These are phyloP conservation scores for California macrophylla DNA, from an alignment of 441 rosid genomes.

Conservation along the genomic window DNA sequence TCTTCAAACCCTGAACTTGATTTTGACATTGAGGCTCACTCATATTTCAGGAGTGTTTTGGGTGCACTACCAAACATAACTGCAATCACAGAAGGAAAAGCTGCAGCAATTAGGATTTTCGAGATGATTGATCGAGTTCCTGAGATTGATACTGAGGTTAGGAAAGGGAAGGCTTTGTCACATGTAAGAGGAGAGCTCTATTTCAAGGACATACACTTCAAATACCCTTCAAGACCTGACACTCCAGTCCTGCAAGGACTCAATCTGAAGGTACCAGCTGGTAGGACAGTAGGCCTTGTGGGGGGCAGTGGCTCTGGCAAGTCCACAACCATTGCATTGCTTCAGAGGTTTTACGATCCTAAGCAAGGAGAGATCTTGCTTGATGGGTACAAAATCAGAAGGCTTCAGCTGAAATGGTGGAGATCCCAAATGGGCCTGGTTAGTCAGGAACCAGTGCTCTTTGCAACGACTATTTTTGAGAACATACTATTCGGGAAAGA, in stretches of 20 bases:
- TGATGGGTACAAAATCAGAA: constrained; percentile 48
- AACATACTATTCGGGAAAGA: constrained; percentile 57
- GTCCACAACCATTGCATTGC: constrained; percentile 49
- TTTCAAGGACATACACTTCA: constrained; percentile 37
- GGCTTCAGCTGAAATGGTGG: constrained; percentile 58
- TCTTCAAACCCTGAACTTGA: neutral
- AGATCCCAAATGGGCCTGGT: constrained; percentile 64
- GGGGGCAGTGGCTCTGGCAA: constrained; percentile 69
- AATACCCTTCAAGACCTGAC: constrained; percentile 59
- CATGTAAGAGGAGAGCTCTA: constrained; percentile 54
- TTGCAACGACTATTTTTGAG: constrained; percentile 53
- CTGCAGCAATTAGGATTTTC: constrained; percentile 36
- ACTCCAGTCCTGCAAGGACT: constrained; percentile 43
- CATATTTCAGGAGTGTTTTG: constrained; percentile 37
- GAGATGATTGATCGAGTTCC: constrained; percentile 49
- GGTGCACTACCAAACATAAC: constrained; percentile 56
- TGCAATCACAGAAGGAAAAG: constrained; percentile 47
- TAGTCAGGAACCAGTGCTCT: constrained; percentile 63
- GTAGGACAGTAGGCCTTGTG: constrained; percentile 49
- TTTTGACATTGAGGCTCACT: neutral
- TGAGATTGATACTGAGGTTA: constrained; percentile 43
- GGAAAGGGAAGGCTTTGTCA: constrained; percentile 54
- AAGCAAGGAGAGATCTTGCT: constrained; percentile 43
- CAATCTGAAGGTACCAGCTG: constrained; percentile 45
- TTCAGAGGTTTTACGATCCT: constrained; percentile 60